phyloP scores from a whole-genome alignment of 257 asterid species.

The Solanum chiquidenum region DNA sequence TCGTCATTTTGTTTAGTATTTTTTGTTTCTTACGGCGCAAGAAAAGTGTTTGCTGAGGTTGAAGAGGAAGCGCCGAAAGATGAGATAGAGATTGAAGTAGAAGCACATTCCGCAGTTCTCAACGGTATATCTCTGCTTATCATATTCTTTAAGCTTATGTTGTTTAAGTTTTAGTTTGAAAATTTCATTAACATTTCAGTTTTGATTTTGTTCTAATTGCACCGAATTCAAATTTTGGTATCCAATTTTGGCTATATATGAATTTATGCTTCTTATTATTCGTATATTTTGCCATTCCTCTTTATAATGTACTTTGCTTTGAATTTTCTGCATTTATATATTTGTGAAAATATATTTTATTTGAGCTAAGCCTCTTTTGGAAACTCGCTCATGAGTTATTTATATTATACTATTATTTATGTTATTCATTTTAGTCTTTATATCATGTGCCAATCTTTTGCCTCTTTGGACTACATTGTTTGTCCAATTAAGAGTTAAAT shows the following conservation, averaged over 20 bases:
- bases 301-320: background rate
- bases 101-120: background rate
- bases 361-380: too few relatives aligned
- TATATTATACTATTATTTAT: too few relatives aligned
- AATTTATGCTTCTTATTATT: background rate
- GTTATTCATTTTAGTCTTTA: background rate
- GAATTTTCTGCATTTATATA: background rate
- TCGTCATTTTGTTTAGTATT: background rate
- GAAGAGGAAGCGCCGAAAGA: slow-evolving; percentile 53
- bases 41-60: slow-evolving; percentile 45
- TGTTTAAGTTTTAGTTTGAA: background rate
- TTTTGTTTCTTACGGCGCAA: slow-evolving; percentile 21
- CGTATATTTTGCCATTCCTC: background rate
- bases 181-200: background rate
- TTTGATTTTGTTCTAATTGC: background rate
- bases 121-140: background rate
- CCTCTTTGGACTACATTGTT: too few relatives aligned
- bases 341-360: background rate
- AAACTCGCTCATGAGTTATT: too few relatives aligned
- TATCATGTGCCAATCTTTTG: background rate
- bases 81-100: slow-evolving; percentile 47
- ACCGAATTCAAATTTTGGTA: background rate
- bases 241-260: background rate
- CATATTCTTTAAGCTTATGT: background rate
- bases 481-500: too few relatives aligned